Conservation (phyloP, 2,329 filamentous ascomycete genomes). For the Stachybotrys chartarum region DNA sequence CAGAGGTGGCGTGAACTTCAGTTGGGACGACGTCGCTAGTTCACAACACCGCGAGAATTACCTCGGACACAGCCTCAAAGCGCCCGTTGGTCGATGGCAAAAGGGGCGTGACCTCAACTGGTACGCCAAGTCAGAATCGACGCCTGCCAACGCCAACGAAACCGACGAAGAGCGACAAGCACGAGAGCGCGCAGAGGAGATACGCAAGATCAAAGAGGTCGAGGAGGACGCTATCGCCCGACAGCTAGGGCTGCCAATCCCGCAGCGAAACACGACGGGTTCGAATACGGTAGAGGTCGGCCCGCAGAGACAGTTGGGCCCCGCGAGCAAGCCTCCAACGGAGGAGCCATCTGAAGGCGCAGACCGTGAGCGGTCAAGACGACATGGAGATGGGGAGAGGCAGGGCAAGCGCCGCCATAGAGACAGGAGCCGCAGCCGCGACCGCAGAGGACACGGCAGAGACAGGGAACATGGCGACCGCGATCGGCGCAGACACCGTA, state of each 20-base stretch:
- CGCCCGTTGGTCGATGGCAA: slow-evolving; percentile 88
- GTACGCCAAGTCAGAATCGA: slow-evolving; percentile 52
- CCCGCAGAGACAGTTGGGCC: slow-evolving; percentile 25
- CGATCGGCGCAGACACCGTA: slow-evolving; percentile 19
- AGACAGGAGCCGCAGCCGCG: slow-evolving; percentile 28
- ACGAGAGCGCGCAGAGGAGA: slow-evolving; percentile 65
- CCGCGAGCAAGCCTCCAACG: slow-evolving; percentile 14
- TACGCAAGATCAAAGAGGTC: slow-evolving; percentile 76
- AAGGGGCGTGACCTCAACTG: slow-evolving; percentile 62
- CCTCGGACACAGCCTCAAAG: slow-evolving; percentile 86
- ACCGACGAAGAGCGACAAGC: slow-evolving; percentile 51
- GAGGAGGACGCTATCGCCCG: slow-evolving; percentile 86
- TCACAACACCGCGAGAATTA: slow-evolving; percentile 84
- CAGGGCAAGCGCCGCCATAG: slow-evolving; percentile 25
- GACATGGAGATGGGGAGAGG: slow-evolving; percentile 22
- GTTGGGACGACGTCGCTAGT: slow-evolving; percentile 87
- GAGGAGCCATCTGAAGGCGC: slow-evolving; percentile 16
- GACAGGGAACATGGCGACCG: slow-evolving; percentile 11
- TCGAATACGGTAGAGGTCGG: slow-evolving; percentile 64
- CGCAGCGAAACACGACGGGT: slow-evolving; percentile 49
- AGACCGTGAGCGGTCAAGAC: slow-evolving; percentile 19
- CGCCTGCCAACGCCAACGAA: slow-evolving; percentile 40
- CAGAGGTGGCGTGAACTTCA: slow-evolving; percentile 90
- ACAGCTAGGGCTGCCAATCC: slow-evolving; percentile 73
- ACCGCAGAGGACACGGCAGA: slow-evolving; percentile 18